A percentile compares a stretch with the other conserved stretches of the same genome.
Conservation (phyloP, 148 eudicot genomes). For the Pharnaceum exiguum region DNA sequence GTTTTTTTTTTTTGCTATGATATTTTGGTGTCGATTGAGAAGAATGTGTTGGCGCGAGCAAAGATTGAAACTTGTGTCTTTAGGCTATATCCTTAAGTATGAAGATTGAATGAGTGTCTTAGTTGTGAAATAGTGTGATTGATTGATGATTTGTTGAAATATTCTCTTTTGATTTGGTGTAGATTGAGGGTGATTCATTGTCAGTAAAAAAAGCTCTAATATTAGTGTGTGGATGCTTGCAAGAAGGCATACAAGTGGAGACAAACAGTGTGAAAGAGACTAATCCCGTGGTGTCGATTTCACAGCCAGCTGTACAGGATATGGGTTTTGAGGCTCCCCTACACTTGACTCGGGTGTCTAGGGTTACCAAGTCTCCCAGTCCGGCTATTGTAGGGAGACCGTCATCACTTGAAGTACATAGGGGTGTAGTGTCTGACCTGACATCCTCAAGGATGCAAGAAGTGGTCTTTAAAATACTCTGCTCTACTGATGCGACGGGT, state of each 20-base stretch:
- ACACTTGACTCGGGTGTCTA: conserved; percentile 25
- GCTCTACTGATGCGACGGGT: conserved; percentile 54
- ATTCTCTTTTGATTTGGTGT: not conserved
- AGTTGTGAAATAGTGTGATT: not conserved
- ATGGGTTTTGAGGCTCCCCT: conserved; percentile 26
- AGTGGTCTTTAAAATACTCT: conserved; percentile 57
- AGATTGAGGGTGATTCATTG: conserved; percentile 70
- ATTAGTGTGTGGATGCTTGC: conserved; percentile 57
- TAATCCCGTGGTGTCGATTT: conserved; percentile 32
- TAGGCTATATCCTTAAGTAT: no score
- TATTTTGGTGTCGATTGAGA: no score
- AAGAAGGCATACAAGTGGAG: conserved; percentile 40
- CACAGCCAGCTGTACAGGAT: conserved; percentile 26
- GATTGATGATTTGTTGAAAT: not conserved
- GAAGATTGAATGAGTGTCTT: not conserved
- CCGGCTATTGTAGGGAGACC: conserved; percentile 27
- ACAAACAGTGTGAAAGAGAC: conserved; percentile 20
- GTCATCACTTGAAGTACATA: conserved; percentile 28
- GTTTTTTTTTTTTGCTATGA: no score
- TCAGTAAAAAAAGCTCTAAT: conserved; percentile 70
- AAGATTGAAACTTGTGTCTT: no score
- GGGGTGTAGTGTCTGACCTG: conserved; percentile 14
- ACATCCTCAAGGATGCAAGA: conserved; percentile 31
- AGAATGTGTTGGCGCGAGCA: no score
- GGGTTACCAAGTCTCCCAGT: conserved; percentile 26